phyloP scores from a whole-genome alignment of 345 rosid species.

The Eucalyptus globulus region DNA sequence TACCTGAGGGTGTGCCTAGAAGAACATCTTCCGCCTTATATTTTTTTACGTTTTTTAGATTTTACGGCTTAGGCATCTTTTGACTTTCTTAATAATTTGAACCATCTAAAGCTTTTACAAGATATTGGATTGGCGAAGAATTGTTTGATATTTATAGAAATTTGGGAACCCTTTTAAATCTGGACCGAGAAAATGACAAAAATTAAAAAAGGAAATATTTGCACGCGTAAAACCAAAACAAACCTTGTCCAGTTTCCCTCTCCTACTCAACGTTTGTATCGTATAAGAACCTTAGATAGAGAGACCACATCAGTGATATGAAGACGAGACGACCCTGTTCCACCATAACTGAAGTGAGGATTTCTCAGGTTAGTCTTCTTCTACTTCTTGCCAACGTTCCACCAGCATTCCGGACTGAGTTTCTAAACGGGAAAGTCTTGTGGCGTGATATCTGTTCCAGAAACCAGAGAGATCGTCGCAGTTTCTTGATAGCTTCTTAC shows the following conservation, averaged over 20 bases:
- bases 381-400: background rate
- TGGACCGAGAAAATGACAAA: background rate
- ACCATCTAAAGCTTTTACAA: background rate
- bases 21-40: background rate
- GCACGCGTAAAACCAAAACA: background rate
- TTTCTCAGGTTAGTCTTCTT: background rate
- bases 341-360: background rate
- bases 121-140: background rate
- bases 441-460: background rate
- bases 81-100: background rate
- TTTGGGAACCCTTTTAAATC: background rate
- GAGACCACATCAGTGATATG: background rate
- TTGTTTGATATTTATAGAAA: background rate
- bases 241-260: background rate
- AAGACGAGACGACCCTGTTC: background rate
- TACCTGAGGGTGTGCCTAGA: background rate
- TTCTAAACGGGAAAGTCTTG: background rate
- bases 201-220: background rate
- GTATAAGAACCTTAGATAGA: background rate
- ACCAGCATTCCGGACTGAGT: background rate
- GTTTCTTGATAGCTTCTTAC: background rate
- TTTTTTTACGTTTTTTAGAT: no score
- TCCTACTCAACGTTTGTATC: background rate
- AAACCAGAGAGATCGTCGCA: background rate
- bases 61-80: background rate